Evolutionary conservation across 148 eudicot genomes (phyloP).

Genomic region (Rhododendron ovatum): DNA sequence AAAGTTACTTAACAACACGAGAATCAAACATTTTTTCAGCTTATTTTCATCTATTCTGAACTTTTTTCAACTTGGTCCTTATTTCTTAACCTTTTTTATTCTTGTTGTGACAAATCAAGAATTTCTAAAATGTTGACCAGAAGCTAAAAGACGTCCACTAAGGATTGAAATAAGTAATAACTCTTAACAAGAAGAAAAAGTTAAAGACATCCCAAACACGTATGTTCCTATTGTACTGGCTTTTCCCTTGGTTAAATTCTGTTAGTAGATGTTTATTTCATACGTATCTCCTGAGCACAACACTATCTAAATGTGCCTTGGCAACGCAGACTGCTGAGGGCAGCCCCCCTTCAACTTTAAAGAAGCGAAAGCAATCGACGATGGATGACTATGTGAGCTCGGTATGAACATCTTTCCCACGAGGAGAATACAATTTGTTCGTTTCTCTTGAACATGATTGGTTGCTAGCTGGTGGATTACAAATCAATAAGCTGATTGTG

Average conservation of each 20-base stretch:
- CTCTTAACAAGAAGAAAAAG: background rate
- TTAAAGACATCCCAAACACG: background rate
- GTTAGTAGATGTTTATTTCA: background rate
- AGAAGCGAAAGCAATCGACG: constrained; percentile 65
- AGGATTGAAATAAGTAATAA: background rate
- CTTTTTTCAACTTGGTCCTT: background rate
- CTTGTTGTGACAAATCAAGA: background rate
- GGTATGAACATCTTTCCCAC: constrained; percentile 26
- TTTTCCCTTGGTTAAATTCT: background rate
- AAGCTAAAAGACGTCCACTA: background rate
- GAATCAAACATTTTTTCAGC: background rate
- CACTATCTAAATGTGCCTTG: constrained; percentile 72
- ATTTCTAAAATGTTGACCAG: background rate
- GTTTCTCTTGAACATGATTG: background rate
- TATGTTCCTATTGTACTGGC: background rate
- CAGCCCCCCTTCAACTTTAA: constrained; percentile 50
- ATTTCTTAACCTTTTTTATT: background rate
- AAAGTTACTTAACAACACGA: background rate
- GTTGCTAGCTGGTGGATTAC: background rate
- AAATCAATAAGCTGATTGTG: background rate
- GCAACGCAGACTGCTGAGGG: constrained; percentile 59
- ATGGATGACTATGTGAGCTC: constrained; percentile 66
- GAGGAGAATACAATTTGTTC: background rate
- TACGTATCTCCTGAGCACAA: constrained; percentile 27
- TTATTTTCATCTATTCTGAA: background rate